Conservation (phyloP, 2,329 filamentous ascomycete species). For the Hypoxylon rubiginosum region DNA sequence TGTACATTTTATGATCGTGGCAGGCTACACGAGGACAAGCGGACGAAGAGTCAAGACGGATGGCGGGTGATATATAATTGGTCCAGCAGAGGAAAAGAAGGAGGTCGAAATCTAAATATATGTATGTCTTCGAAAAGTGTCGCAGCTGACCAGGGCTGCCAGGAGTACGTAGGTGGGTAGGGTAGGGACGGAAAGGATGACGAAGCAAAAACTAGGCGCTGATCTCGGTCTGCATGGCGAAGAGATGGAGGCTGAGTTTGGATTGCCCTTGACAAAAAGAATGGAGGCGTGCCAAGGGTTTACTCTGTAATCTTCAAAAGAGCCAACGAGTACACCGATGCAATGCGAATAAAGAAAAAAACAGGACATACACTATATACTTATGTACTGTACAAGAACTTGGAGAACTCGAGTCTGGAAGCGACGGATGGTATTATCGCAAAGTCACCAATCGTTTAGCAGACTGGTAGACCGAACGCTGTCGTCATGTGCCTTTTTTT, state of each 20-base stretch:
- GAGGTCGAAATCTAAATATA: constrained; percentile 24
- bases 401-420: not conserved
- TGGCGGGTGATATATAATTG: constrained; percentile 5
- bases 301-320: constrained; percentile 8
- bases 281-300: constrained; percentile 26
- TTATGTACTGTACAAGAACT: not conserved
- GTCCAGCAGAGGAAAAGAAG: constrained; percentile 9
- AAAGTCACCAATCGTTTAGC: constrained; percentile 11
- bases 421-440: constrained; percentile 2
- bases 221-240: constrained; percentile 21
- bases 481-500: constrained; percentile 36
- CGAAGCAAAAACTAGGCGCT: constrained; percentile 33
- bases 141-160: constrained; percentile 33
- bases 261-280: constrained; percentile 29
- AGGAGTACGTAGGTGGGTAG: constrained; percentile 16
- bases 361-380: not conserved
- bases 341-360: not conserved
- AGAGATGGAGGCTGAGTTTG: constrained; percentile 29
- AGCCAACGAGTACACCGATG: not conserved
- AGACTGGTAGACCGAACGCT: constrained; percentile 26
- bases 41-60: not conserved
- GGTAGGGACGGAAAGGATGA: constrained; percentile 10
- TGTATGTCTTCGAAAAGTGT: constrained; percentile 15
- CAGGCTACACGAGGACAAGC: constrained; percentile 2
- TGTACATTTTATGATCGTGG: constrained; percentile 16